Percentiles rank a stretch among this genome's conserved stretches.
Conservation (phyloP, 169 alveolate species). For the Eimeria sp. region DNA sequence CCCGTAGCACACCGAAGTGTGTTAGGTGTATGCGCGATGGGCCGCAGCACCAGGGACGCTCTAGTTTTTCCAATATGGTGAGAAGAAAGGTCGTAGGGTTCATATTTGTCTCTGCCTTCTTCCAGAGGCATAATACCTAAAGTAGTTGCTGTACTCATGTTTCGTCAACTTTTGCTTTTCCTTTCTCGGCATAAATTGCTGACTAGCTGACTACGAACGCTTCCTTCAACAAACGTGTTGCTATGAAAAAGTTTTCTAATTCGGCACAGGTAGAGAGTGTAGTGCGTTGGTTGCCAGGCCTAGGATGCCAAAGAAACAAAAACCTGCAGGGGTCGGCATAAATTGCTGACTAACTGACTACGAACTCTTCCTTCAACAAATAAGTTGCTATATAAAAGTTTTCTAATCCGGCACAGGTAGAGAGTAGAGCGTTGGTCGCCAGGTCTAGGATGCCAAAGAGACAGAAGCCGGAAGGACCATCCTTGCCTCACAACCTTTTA, state of each 20-base stretch:
- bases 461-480: neutral
- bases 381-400: neutral
- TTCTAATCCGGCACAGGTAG: neutral
- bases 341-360: neutral
- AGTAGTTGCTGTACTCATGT: neutral
- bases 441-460: neutral
- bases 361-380: neutral
- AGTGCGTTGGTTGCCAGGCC: neutral
- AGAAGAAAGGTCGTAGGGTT: neutral
- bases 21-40: neutral
- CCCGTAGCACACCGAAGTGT: neutral
- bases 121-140: neutral
- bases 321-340: neutral
- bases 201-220: neutral
- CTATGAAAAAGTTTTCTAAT: neutral
- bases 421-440: neutral
- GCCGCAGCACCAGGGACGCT: conserved; percentile 2
- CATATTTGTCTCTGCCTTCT: neutral
- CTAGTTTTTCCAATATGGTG: conserved; percentile 29
- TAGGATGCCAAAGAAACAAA: neutral
- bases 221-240: neutral
- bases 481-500: neutral
- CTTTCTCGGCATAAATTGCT: neutral
- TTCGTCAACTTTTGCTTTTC: neutral
- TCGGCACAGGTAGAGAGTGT: neutral